Conservation (phyloP, 495 filamentous ascomycete genomes). For the Clohesyomyces aquaticus region DNA sequence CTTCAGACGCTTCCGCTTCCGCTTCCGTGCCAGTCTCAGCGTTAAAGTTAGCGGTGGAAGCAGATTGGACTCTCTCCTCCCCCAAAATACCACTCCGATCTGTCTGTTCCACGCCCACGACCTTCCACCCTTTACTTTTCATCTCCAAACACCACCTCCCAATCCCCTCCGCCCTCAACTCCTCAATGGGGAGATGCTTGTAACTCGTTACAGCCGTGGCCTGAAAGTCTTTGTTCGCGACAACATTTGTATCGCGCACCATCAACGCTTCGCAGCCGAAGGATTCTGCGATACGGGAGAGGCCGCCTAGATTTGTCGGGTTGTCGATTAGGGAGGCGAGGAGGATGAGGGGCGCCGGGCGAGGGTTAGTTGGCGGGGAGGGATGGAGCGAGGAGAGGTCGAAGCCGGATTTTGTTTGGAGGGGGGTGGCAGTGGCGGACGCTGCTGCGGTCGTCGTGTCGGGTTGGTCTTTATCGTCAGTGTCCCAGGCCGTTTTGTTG, state of each 20-base stretch:
- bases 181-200: conserved; percentile 50
- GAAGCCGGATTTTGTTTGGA: conserved; percentile 42
- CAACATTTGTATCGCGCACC: conserved; percentile 41
- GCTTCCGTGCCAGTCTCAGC: no score
- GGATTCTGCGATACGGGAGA: conserved; percentile 54
- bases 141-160: conserved; percentile 40
- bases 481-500: no score
- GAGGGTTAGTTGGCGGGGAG: conserved; percentile 1
- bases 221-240: conserved; percentile 49
- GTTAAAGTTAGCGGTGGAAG: no score
- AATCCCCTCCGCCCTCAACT: conserved; percentile 42
- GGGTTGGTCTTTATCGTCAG: not conserved
- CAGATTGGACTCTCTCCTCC: no score
- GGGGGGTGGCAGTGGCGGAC: conserved; percentile 3
- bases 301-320: conserved; percentile 54
- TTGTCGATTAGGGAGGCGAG: conserved; percentile 56
- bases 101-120: conserved; percentile 57
- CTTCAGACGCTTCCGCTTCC: not conserved
- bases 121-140: conserved; percentile 49
- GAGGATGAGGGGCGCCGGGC: conserved; percentile 46
- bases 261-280: conserved; percentile 50
- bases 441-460: not conserved
- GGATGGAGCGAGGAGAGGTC: conserved; percentile 22
- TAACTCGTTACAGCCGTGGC: conserved; percentile 51
- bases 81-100: conserved; percentile 51